These are phyloP conservation scores for Candida methanosorbosa DNA, from an alignment of 805 yeast species.

Conservation along the genomic window DNA sequence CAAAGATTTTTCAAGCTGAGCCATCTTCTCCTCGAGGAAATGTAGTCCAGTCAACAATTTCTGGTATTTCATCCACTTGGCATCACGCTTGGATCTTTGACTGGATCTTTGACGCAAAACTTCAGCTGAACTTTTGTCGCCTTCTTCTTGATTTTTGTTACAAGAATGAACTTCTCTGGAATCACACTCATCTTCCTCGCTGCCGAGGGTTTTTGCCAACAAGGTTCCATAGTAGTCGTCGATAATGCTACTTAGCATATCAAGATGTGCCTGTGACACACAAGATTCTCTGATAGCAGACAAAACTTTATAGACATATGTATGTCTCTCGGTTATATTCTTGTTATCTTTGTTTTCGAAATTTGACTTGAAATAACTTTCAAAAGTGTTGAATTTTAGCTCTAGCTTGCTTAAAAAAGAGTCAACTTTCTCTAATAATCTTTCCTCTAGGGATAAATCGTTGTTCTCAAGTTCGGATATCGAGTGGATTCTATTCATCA, in stretches of 20 bases:
- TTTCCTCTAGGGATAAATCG: conserved; percentile 14
- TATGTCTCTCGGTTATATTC: conserved; percentile 1
- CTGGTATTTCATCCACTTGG: conserved; percentile 17
- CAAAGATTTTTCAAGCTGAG: conserved; percentile 27
- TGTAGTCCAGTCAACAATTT: conserved; percentile 27
- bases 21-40: conserved; percentile 30
- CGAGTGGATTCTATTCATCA: neutral
- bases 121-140: neutral
- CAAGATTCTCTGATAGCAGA: conserved; percentile 13
- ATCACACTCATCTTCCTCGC: too few relatives aligned
- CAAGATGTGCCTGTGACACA: conserved; percentile 7
- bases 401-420: conserved; percentile 20
- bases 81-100: neutral
- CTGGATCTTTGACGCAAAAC: neutral
- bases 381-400: conserved; percentile 16
- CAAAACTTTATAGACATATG: conserved; percentile 14
- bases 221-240: too few relatives aligned
- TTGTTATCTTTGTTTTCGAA: neutral
- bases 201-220: too few relatives aligned
- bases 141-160: neutral
- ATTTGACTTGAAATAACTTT: conserved; percentile 12
- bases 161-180: too few relatives aligned
- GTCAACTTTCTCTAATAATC: conserved; percentile 20
- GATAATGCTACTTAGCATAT: conserved; percentile 7
- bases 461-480: neutral